Evolutionary conservation across 148 eudicot genomes (phyloP).

Genomic region (Chenopodium formosanum): DNA sequence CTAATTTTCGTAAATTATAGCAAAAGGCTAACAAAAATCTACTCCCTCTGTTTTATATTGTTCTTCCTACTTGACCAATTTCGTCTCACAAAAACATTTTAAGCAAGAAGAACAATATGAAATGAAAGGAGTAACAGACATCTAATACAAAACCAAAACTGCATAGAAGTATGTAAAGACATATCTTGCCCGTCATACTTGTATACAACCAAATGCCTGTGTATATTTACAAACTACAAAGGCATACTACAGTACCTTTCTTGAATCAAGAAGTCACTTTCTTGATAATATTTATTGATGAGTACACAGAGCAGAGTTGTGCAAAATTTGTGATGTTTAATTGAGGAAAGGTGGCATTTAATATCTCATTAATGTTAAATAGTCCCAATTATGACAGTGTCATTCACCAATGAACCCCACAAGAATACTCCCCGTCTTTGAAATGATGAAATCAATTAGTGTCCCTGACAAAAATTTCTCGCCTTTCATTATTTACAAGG

Average conservation of each 20-base stretch:
- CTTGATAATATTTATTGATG: neutral
- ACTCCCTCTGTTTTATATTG: too few relatives aligned
- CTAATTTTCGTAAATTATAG: too few relatives aligned
- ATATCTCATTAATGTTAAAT: neutral
- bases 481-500: slow-evolving; percentile 33
- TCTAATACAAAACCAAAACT: neutral
- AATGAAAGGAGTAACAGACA: too few relatives aligned
- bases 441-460: slow-evolving; percentile 83
- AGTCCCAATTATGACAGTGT: neutral
- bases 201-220: neutral
- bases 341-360: neutral
- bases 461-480: slow-evolving; percentile 76
- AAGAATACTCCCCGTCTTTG: slow-evolving; percentile 75
- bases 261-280: neutral
- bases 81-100: too few relatives aligned
- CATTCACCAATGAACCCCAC: slow-evolving; percentile 69
- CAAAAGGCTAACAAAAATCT: neutral
- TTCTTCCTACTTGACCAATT: too few relatives aligned
- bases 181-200: neutral
- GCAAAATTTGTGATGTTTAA: neutral
- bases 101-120: too few relatives aligned
- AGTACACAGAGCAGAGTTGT: neutral
- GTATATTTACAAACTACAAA: neutral
- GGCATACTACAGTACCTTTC: neutral
- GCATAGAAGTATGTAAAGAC: neutral